Base-by-base conservation (phyloP, 306 rosid genomes). In the Acmispon strigosus region DNA sequence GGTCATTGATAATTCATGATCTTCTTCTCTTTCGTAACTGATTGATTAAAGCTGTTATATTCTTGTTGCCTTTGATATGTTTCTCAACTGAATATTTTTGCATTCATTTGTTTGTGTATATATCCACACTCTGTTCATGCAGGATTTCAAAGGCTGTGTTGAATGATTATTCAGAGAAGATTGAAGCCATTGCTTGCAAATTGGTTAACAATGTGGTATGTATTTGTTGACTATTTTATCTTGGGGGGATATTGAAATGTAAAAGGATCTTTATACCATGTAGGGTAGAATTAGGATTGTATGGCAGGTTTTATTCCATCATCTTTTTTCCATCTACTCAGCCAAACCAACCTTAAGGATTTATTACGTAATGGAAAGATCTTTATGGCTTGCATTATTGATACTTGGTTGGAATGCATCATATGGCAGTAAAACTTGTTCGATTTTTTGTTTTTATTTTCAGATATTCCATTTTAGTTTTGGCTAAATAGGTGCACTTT, bases 121-220 rank as follows among this genome's bases (percentile, higher is more conserved):
- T 54, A 32, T 32, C 37, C 37, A 0, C 1, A 65, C n/a, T 41
- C 36, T 74, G 32, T 36, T 62, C 50, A 41, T 82, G 66, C 88
- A 92, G 97, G 78, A 80, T 91, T 70, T 89, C 99, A 61, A 94
- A 91, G 82, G 90, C 87, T 48, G 37, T 77, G 53, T 56, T 94
- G 81, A 85, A 84, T 71, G 97, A 91, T 54, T 87, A 81, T 83
- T 86, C 95, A 14, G 91, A 87, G 83, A 94, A 89, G 89, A 82
- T 91, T 17, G 99, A 91, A 88, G 89, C 79, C 39, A 73, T 87
- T 69, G 95, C 99, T 53, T 87, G 92, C 50, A 87, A 84, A 51
- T 66, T 91, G 79, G 82, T 81, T 39, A 70, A 81, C 64, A 75
- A 49, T 0, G 52, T 18, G 83, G 98, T 89, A 75, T 7, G 86